Percentiles rank a stretch among this genome's conserved stretches.
Evolutionary conservation across 441 rosid species (phyloP).

Genomic region (Populus hybrid): DNA sequence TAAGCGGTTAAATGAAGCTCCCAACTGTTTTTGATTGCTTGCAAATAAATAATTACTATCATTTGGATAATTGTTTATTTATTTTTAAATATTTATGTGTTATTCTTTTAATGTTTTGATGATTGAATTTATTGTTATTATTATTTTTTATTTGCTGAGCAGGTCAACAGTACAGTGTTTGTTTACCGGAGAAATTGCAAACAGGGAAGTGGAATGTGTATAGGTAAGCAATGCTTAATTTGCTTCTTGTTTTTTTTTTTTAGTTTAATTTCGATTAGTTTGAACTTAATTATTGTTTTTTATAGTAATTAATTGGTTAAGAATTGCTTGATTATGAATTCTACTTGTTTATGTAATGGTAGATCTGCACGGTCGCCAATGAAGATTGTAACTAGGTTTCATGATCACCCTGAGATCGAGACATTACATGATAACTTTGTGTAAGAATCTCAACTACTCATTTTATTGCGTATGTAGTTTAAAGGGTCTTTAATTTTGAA

Average conservation of each 20-base stretch:
- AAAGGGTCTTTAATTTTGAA: not conserved
- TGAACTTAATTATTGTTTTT: constrained; percentile 1
- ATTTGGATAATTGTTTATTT: not conserved
- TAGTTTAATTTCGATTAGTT: constrained; percentile 1
- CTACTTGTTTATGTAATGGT: constrained; percentile 6
- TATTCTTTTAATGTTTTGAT: too few relatives aligned
- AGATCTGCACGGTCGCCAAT: constrained; percentile 81
- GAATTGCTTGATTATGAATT: not conserved
- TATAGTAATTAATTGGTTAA: not conserved
- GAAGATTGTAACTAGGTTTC: constrained; percentile 67
- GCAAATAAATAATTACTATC: not conserved
- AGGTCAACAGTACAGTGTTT: constrained; percentile 75
- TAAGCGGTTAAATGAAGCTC: not conserved
- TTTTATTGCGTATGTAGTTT: not conserved
- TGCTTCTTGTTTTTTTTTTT: not conserved
- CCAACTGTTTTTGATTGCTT: not conserved
- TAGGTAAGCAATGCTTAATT: constrained; percentile 40
- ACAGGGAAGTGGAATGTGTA: constrained; percentile 93
- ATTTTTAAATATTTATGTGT: too few relatives aligned
- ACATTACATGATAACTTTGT: constrained; percentile 90
- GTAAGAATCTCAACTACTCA: constrained; percentile 40
- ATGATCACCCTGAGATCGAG: constrained; percentile 81
- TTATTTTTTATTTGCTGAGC: constrained; percentile 18
- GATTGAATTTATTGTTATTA: not conserved
- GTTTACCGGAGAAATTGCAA: constrained; percentile 84